phyloP scores from a whole-genome alignment of 2,329 filamentous ascomycete species.

The Colletotrichum gigasporum region DNA sequence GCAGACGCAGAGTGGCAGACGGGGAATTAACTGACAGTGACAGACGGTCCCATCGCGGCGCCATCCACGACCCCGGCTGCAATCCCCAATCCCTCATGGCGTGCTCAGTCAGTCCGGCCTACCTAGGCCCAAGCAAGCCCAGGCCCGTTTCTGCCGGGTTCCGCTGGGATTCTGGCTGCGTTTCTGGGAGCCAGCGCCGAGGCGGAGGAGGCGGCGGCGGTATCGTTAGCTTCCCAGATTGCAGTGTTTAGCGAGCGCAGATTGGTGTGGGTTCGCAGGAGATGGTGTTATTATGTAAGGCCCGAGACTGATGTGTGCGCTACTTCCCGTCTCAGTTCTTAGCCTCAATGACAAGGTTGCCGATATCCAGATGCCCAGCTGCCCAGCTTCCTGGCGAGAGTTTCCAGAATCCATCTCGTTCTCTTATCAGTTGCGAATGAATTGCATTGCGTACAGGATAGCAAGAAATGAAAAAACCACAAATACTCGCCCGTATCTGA shows the following conservation, averaged over 20 bases:
- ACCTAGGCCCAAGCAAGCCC: no score
- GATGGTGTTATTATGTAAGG: neutral
- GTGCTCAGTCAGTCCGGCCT: no score
- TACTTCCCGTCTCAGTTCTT: no score
- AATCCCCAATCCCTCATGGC: no score
- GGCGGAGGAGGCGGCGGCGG: no score
- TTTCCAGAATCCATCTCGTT: neutral
- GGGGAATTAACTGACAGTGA: no score
- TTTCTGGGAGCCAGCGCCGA: neutral
- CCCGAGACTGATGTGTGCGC: no score
- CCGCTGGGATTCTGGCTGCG: neutral
- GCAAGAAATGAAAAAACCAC: neutral
- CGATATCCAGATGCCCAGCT: no score
- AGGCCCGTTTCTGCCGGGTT: neutral
- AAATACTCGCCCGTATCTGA: conserved; percentile 5
- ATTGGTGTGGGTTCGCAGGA: neutral
- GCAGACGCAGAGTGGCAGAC: no score
- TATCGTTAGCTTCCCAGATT: neutral
- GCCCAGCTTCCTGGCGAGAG: neutral
- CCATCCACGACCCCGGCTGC: no score
- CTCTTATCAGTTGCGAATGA: neutral
- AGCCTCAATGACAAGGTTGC: no score
- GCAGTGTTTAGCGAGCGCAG: neutral
- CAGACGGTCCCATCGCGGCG: no score
- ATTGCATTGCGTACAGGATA: neutral